phyloP scores from a whole-genome alignment of 2,329 filamentous ascomycete species.

The Eutypa lata region DNA sequence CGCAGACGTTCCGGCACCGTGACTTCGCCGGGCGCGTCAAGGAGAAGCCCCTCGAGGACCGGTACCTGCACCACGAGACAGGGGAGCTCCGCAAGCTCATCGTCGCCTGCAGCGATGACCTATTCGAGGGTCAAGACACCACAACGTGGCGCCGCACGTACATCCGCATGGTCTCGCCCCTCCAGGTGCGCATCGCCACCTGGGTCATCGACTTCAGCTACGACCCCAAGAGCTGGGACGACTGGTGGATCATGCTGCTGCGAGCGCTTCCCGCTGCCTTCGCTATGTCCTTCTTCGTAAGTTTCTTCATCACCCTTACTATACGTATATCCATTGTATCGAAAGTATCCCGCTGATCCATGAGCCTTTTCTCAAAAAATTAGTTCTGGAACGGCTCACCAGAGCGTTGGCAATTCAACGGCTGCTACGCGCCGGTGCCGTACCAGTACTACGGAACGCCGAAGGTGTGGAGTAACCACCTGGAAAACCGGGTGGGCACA shows the following conservation, averaged over 20 bases:
- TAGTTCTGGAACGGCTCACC: not conserved
- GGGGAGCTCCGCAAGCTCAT: constrained; percentile 14
- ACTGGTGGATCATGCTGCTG: constrained; percentile 5
- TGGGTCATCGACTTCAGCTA: constrained; percentile 14
- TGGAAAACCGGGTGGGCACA: constrained; percentile 7
- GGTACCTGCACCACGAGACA: constrained; percentile 12
- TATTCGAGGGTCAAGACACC: constrained; percentile 4
- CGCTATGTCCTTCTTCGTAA: constrained; percentile 6
- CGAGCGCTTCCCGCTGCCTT: constrained; percentile 7
- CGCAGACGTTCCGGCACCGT: constrained; percentile 9
- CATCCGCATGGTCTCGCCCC: constrained; percentile 9
- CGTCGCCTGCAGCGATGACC: constrained; percentile 11
- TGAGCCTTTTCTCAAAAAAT: no score
- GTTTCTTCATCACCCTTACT: no score
- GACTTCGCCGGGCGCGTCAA: constrained; percentile 12
- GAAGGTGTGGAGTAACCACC: constrained; percentile 14
- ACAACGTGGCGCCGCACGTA: constrained; percentile 17
- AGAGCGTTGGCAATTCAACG: constrained; percentile 1
- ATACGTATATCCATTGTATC: not conserved
- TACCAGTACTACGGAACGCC: constrained; percentile 11
- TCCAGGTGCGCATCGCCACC: constrained; percentile 11
- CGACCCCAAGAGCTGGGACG: constrained; percentile 9
- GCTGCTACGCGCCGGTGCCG: constrained; percentile 10
- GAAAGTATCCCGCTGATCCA: no score
- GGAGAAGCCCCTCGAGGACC: constrained; percentile 6